Conservation (phyloP, 75 land plant genomes). For the Pinus tabuliformis region DNA sequence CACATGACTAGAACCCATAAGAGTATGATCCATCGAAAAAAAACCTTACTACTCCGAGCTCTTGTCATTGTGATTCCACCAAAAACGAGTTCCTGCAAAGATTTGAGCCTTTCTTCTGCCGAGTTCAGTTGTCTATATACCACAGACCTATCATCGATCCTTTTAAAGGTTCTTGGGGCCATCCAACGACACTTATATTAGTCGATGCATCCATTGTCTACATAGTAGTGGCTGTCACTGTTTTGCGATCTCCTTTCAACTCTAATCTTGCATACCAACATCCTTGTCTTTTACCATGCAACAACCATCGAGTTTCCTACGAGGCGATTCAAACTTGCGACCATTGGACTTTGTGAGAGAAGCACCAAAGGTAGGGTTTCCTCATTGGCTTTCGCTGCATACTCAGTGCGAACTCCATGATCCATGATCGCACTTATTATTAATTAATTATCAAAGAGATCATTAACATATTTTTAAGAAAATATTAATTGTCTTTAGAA, state of each 20-base stretch:
- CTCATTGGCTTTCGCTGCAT: no score
- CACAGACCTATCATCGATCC: conserved; percentile 22
- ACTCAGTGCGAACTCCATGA: not conserved
- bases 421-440: not conserved
- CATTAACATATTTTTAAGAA: no score
- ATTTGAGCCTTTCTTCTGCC: conserved; percentile 46
- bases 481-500: no score
- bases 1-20: no score
- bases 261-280: not conserved
- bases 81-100: conserved; percentile 43
- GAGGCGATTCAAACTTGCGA: not conserved
- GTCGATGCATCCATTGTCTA: conserved; percentile 68
- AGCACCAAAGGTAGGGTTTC: not conserved
- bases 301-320: not conserved
- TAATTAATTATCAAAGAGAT: no score
- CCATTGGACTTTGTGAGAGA: no score
- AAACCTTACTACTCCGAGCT: no score
- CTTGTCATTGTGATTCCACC: no score
- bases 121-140: conserved; percentile 60
- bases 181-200: conserved; percentile 81
- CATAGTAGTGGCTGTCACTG: conserved; percentile 43
- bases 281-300: not conserved
- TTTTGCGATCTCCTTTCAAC: conserved; percentile 20
- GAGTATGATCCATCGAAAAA: no score
- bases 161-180: conserved; percentile 44